Evolutionary conservation across 2,329 filamentous ascomycete genomes (phyloP).

Genomic region (Pezicula neosporulosa): DNA sequence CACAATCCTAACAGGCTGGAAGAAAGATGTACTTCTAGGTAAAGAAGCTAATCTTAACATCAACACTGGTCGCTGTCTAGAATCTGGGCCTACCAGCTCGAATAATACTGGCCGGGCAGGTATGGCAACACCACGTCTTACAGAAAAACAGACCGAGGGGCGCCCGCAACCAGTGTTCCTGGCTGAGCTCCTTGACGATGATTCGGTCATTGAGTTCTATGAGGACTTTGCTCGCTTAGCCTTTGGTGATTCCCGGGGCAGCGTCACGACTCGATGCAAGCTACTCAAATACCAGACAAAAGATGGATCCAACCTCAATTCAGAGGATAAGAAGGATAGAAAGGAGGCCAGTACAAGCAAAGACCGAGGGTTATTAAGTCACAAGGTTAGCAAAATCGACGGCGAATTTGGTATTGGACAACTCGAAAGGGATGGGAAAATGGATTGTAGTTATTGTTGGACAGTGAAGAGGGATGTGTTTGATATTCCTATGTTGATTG

Average conservation of each 20-base stretch:
- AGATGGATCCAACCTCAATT: constrained; percentile 38
- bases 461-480: constrained; percentile 95
- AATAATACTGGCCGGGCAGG: constrained; percentile 37
- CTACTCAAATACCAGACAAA: constrained; percentile 86
- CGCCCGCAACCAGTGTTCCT: constrained; percentile 79
- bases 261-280: constrained; percentile 78
- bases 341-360: constrained; percentile 14
- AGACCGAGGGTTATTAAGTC: constrained; percentile 38
- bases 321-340: constrained; percentile 12
- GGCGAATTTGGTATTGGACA: constrained; percentile 77
- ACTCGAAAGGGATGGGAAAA: constrained; percentile 82
- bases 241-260: constrained; percentile 85
- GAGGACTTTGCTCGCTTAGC: constrained; percentile 92
- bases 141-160: constrained; percentile 36
- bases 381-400: constrained; percentile 58
- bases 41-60: constrained; percentile 85
- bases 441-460: constrained; percentile 96
- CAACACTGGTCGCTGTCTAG: constrained; percentile 53
- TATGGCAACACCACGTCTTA: constrained; percentile 47
- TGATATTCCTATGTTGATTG: constrained; percentile 97
- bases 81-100: constrained; percentile 27
- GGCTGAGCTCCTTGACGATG: constrained; percentile 88
- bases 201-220: constrained; percentile 91
- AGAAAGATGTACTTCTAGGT: constrained; percentile 81
- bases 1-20: constrained; percentile 92